Conservation (phyloP, 2,329 filamentous ascomycete species). For the Colletotrichum trifolii region DNA sequence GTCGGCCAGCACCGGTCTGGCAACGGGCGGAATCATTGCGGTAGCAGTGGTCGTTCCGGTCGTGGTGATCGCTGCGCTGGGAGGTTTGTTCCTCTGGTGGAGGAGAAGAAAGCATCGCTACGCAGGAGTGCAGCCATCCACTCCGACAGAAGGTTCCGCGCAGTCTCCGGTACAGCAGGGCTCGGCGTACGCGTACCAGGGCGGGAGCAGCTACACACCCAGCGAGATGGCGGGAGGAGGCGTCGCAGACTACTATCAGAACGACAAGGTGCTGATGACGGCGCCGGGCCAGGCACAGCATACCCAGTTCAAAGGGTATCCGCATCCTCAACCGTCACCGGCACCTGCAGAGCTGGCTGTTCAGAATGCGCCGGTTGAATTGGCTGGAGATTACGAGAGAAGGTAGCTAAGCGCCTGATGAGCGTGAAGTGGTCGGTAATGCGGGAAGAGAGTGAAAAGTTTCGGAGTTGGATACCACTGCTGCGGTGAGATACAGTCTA, state of each 20-base stretch:
- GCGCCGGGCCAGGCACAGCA: neutral
- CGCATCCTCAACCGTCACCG: conserved; percentile 4
- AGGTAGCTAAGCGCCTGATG: neutral
- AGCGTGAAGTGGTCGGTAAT: neutral
- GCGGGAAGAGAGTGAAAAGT: neutral
- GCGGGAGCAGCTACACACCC: conserved; percentile 8
- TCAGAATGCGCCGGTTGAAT: conserved; percentile 4
- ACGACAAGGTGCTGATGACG: conserved; percentile 31
- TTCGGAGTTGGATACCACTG: neutral
- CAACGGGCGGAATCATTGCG: conserved; percentile 17
- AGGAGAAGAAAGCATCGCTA: conserved; percentile 25
- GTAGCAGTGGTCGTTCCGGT: conserved; percentile 18
- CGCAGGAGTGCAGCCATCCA: conserved; percentile 24
- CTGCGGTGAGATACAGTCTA: no score
- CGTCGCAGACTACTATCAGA: conserved; percentile 26
- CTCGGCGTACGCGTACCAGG: conserved; percentile 14
- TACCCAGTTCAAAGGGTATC: conserved; percentile 27
- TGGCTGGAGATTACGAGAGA: neutral
- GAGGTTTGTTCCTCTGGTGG: conserved; percentile 27
- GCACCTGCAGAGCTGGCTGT: neutral
- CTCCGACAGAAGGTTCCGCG: conserved; percentile 7
- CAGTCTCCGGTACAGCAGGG: conserved; percentile 5
- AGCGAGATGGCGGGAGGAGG: conserved; percentile 19
- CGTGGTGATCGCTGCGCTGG: conserved; percentile 22
- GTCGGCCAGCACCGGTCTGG: conserved; percentile 2